phyloP scores from a whole-genome alignment of 495 filamentous ascomycete species.

The Neurospora terricola region DNA sequence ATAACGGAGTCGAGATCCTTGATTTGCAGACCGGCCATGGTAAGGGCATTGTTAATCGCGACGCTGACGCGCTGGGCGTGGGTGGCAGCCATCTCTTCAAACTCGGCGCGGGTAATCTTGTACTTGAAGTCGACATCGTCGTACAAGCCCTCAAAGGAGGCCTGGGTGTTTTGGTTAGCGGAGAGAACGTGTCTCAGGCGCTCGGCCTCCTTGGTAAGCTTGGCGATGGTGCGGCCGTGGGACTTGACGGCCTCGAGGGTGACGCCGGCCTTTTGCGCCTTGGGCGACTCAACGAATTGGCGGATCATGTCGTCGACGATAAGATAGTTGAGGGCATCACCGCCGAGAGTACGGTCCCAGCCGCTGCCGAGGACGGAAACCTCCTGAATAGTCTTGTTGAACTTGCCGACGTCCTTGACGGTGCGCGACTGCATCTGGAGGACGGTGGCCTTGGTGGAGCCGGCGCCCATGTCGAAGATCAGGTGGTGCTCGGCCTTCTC shows the following conservation, averaged over 20 bases:
- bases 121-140: constrained; percentile 90
- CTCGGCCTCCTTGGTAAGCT: constrained; percentile 87
- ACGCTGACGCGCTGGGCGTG: constrained; percentile 57
- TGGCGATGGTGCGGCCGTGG: constrained; percentile 77
- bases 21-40: constrained; percentile 58
- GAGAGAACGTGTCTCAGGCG: constrained; percentile 81
- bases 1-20: constrained; percentile 82
- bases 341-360: constrained; percentile 85
- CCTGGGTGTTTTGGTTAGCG: constrained; percentile 73
- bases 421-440: constrained; percentile 78
- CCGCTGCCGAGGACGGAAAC: constrained; percentile 74
- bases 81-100: constrained; percentile 68
- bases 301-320: constrained; percentile 80
- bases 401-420: constrained; percentile 86
- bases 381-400: constrained; percentile 95
- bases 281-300: constrained; percentile 61
- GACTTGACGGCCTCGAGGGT: constrained; percentile 48
- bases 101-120: constrained; percentile 70
- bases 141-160: constrained; percentile 79
- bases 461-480: constrained; percentile 96
- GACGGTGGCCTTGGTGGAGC: constrained; percentile 91
- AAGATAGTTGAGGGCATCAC: constrained; percentile 78
- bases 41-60: constrained; percentile 66
- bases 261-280: constrained; percentile 57
- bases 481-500: constrained; percentile 86